Evolutionary conservation across 2,329 filamentous ascomycete genomes (phyloP), one percentile per base, ranked within the genome.

Genomic region (Coccinonectria pachysandricola): DNA sequence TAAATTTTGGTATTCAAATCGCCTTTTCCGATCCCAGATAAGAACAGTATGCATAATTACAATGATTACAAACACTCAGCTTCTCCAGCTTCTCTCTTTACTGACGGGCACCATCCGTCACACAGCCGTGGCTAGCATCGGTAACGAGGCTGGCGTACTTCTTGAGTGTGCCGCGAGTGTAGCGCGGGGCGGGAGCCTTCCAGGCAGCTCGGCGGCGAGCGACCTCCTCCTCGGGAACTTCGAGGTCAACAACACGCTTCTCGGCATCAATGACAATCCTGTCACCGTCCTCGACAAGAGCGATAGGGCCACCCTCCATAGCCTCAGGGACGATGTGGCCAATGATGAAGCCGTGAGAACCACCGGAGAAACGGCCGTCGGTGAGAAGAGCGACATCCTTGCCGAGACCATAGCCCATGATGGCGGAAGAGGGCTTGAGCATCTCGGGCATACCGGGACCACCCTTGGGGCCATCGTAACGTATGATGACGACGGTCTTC

Each of bases 371-470:
- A 19, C 81, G 73, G 1, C 75, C 75, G 44, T 86, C 79, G 2
- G 79, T 83, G 34, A 85, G 65, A 23, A 85, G 69, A 1, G 79
- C 79, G 9, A 83, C 75, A 42, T 84, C 78, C 45, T 81, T 68
- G 42, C 78, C 78, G 21, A 95, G 70, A 19, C 80, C 81, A 5
- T 85, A 84, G 28, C 87, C 87, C 84, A 94, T 94, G 48, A 95
- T 81, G 25, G 86, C 84, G 0, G 83, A 86, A 27, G 74, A 82
- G n/a, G 87, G 84, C 64, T 93, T 93, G 36, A 95, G 65, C 67
- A 93, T 88, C 61, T 95, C 87, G 16, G 86, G 87, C 79, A 95
- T 95, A 31, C 87, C 87, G 1, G 87, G 87, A 0, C 87, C 87
- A 40, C 87, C 87, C 61, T 88, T 92, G 35, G 87, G 87, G 1